phyloP scores from a whole-genome alignment of 768 basidiomycete genomes.

The Lanmaoa rubissima region DNA sequence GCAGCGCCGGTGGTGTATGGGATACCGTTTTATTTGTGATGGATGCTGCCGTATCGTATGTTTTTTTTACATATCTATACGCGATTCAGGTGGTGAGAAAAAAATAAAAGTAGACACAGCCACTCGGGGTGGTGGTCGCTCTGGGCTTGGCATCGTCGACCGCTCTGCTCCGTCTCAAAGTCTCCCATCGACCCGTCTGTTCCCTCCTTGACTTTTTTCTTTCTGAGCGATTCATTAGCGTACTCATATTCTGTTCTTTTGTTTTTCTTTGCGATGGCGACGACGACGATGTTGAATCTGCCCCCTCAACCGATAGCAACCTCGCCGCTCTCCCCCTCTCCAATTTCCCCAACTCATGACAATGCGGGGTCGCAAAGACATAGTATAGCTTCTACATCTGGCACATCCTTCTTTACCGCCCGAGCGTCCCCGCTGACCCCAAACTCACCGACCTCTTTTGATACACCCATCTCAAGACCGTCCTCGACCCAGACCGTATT shows the following conservation, averaged over 20 bases:
- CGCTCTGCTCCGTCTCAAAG: background rate
- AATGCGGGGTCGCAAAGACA: slow-evolving; percentile 18
- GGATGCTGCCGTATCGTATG: background rate
- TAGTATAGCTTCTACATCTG: slow-evolving; percentile 27
- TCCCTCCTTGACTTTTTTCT: background rate
- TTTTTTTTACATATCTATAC: background rate
- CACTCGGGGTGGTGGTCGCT: slow-evolving; percentile 9
- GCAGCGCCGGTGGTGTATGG: slow-evolving; percentile 96
- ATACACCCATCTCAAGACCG: slow-evolving; percentile 30
- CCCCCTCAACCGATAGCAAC: slow-evolving; percentile 17
- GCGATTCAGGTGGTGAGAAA: background rate
- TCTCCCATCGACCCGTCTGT: background rate
- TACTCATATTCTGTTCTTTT: background rate
- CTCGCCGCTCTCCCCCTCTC: slow-evolving; percentile 12
- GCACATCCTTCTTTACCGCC: slow-evolving; percentile 28
- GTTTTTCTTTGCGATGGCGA: slow-evolving; percentile 3
- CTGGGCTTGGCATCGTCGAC: background rate
- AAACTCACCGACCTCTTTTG: slow-evolving; percentile 19
- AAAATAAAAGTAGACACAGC: slow-evolving; percentile 7
- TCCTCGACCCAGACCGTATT: slow-evolving; percentile 36
- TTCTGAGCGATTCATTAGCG: background rate
- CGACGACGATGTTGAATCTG: slow-evolving; percentile 10
- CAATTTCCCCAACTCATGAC: slow-evolving; percentile 12
- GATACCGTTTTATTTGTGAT: slow-evolving; percentile 81
- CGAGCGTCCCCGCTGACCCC: slow-evolving; percentile 26